phyloP scores from a whole-genome alignment of 106 monocot species.

The Acorus calamus region DNA sequence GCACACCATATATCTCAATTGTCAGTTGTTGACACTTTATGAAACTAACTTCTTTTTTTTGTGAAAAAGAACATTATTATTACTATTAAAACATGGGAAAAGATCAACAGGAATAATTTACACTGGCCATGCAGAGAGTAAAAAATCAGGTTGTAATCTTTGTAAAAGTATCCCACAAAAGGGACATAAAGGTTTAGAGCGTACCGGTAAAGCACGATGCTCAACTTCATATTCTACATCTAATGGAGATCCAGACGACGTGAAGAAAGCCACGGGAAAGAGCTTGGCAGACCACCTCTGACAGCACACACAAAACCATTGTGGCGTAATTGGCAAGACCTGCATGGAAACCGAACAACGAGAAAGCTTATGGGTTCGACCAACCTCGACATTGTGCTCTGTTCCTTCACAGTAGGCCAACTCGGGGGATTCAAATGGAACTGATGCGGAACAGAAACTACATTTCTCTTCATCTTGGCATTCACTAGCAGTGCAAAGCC shows the following conservation, averaged over 20 bases:
- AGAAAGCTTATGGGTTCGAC: slow-evolving; percentile 40
- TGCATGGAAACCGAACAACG: slow-evolving; percentile 75
- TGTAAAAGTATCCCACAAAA: slow-evolving; percentile 79
- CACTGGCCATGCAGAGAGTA: slow-evolving; percentile 41
- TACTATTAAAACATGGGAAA: no score
- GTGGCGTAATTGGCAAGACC: slow-evolving; percentile 29
- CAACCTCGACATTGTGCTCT: background rate
- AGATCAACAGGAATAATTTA: slow-evolving; percentile 4
- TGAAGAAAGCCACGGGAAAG: slow-evolving; percentile 52
- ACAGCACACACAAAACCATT: slow-evolving; percentile 81
- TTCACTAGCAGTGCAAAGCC: slow-evolving; percentile 18
- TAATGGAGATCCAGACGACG: slow-evolving; percentile 16
- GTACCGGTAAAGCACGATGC: background rate
- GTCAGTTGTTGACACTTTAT: no score
- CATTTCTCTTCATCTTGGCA: slow-evolving; percentile 37
- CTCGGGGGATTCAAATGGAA: slow-evolving; percentile 55
- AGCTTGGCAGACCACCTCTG: slow-evolving; percentile 28
- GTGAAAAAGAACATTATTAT: no score
- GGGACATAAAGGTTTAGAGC: slow-evolving; percentile 37
- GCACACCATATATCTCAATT: no score
- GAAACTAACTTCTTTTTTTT: no score
- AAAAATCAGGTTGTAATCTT: slow-evolving; percentile 46
- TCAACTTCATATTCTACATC: slow-evolving; percentile 4
- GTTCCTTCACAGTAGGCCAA: slow-evolving; percentile 42
- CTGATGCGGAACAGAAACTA: slow-evolving; percentile 50